Evolutionary conservation across 805 yeast genomes (phyloP).

Genomic region (Ogataea ramenticola): DNA sequence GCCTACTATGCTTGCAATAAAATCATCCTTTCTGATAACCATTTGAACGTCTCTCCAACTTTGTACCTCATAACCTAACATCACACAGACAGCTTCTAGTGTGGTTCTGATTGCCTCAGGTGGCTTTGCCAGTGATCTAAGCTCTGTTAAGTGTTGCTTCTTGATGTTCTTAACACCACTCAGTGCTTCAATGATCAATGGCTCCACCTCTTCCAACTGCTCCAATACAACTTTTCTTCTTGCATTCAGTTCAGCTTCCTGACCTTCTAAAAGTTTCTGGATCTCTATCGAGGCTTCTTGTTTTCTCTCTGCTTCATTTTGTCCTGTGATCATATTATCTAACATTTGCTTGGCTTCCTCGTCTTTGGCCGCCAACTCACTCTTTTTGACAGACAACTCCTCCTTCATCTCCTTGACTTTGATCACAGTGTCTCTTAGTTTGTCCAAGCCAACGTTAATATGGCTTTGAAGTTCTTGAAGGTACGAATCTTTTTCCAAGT

Average conservation of each 20-base stretch:
- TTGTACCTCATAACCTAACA: constrained; percentile 63
- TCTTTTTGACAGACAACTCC: constrained; percentile 46
- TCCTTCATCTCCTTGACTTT: constrained; percentile 56
- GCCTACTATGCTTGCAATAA: constrained; percentile 72
- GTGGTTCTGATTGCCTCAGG: constrained; percentile 82
- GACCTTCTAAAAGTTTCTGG: constrained; percentile 58
- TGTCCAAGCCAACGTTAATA: constrained; percentile 65
- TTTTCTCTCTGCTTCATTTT: constrained; percentile 87
- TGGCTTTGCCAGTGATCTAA: constrained; percentile 84
- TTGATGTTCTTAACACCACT: constrained; percentile 87
- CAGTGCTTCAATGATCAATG: constrained; percentile 78
- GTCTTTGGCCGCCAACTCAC: constrained; percentile 46
- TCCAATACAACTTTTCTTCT: constrained; percentile 48
- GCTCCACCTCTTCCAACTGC: constrained; percentile 74
- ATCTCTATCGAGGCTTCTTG: constrained; percentile 79
- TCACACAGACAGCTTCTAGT: constrained; percentile 77
- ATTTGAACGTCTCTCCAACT: constrained; percentile 81
- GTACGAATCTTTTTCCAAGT: constrained; percentile 33
- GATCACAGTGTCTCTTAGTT: constrained; percentile 67
- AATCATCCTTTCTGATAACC: constrained; percentile 79
- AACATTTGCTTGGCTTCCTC: constrained; percentile 64
- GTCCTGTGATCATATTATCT: constrained; percentile 71
- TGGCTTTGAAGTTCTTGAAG: constrained; percentile 67
- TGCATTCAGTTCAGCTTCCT: constrained; percentile 51
- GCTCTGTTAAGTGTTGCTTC: constrained; percentile 85